A percentile compares a stretch with the other conserved stretches of the same genome.
Conservation (phyloP, 805 yeast genomes). For the Starmerella apis region DNA sequence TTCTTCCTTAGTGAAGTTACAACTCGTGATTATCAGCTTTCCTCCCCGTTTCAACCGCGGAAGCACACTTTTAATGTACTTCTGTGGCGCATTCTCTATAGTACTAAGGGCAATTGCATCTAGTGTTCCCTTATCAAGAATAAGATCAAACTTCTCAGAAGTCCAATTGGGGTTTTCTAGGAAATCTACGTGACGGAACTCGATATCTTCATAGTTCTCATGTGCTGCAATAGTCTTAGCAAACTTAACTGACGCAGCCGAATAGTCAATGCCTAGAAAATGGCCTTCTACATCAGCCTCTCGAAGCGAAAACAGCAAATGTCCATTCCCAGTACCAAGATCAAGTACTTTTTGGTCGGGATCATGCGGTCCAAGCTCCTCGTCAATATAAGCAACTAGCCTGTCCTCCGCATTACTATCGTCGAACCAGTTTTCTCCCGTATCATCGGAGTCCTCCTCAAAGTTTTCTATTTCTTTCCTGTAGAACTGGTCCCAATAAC, state of each 20-base stretch:
- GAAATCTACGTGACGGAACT: slow-evolving; percentile 63
- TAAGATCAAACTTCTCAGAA: slow-evolving; percentile 49
- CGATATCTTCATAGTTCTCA: slow-evolving; percentile 28
- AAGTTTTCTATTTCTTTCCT: slow-evolving; percentile 62
- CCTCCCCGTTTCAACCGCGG: slow-evolving; percentile 49
- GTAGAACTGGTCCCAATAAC: slow-evolving; percentile 89
- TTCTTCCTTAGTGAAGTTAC: slow-evolving; percentile 84
- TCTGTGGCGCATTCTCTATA: slow-evolving; percentile 32
- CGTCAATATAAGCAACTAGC: slow-evolving; percentile 61
- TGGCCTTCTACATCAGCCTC: slow-evolving; percentile 49
- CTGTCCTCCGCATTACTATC: slow-evolving; percentile 87
- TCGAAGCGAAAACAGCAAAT: slow-evolving; percentile 62
- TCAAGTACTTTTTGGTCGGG: slow-evolving; percentile 44
- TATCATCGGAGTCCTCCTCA: slow-evolving; percentile 61
- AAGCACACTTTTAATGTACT: slow-evolving; percentile 53
- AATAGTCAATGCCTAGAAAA: slow-evolving; percentile 75
- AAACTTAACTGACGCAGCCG: slow-evolving; percentile 66
- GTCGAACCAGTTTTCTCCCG: slow-evolving; percentile 95
- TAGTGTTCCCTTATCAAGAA: slow-evolving; percentile 88
- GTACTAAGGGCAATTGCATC: slow-evolving; percentile 88
- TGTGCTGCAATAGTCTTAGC: slow-evolving; percentile 47
- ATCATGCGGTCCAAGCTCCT: slow-evolving; percentile 32
- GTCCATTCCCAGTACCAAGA: slow-evolving; percentile 96
- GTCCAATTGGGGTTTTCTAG: slow-evolving; percentile 38
- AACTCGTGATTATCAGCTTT: slow-evolving; percentile 68